Percentiles rank a stretch among this genome's conserved stretches.
Evolutionary conservation across 176 grass and related monocot species (phyloP).

Genomic region (Typha latifolia): DNA sequence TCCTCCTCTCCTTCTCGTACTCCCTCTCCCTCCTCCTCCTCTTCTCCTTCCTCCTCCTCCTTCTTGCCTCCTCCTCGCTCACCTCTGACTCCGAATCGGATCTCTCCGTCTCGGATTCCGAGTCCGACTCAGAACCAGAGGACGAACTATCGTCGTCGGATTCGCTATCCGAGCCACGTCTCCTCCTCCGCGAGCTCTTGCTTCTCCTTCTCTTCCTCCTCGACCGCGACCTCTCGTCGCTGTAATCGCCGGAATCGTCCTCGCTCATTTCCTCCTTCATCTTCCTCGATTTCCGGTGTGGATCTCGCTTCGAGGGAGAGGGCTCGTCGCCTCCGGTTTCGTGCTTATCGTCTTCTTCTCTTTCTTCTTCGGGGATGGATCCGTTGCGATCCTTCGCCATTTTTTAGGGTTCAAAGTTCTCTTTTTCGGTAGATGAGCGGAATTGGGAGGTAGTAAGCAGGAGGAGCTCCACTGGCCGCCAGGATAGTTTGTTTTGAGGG

Average conservation of each 20-base stretch:
- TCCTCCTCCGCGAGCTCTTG: slow-evolving; percentile 39
- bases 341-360: background rate
- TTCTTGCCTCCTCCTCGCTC: slow-evolving; percentile 40
- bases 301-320: slow-evolving; percentile 14
- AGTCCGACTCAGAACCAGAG: slow-evolving; percentile 46
- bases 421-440: background rate
- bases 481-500: no score
- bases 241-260: slow-evolving; percentile 39
- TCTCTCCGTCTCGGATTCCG: slow-evolving; percentile 32
- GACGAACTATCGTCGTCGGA: slow-evolving; percentile 41
- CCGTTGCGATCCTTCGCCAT: slow-evolving; percentile 18
- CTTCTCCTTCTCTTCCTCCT: slow-evolving; percentile 48
- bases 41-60: slow-evolving; percentile 36
- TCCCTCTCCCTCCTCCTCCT: slow-evolving; percentile 35
- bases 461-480: no score
- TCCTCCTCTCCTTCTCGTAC: slow-evolving; percentile 27
- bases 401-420: slow-evolving; percentile 3
- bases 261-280: slow-evolving; percentile 21
- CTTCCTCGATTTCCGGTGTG: slow-evolving; percentile 37
- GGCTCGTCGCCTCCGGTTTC: background rate
- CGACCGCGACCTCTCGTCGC: slow-evolving; percentile 36
- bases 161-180: slow-evolving; percentile 29
- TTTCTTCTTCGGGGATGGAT: background rate
- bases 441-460: no score
- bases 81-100: slow-evolving; percentile 16